A percentile compares a stretch with the other conserved stretches of the same genome.
Conservation (phyloP, 2,329 filamentous ascomycete genomes). For the Sphaceloma murrayae region DNA sequence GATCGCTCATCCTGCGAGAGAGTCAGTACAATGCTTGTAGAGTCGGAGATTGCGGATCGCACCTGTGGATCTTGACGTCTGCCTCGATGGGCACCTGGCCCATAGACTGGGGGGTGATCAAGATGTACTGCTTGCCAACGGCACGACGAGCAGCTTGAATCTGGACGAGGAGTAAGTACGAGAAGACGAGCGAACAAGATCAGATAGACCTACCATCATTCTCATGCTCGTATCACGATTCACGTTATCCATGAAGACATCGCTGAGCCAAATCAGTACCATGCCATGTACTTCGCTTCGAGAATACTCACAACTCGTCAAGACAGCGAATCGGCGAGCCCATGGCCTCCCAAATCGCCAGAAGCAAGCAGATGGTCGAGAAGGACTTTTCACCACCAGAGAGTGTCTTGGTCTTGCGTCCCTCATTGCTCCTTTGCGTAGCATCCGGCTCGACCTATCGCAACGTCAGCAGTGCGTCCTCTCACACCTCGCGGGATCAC, state of each 20-base stretch:
- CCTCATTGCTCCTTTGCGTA: constrained; percentile 58
- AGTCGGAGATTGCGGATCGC: constrained; percentile 23
- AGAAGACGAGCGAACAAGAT: constrained; percentile 36
- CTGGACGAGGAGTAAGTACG: constrained; percentile 28
- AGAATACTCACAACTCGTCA: constrained; percentile 60
- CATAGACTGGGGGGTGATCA: constrained; percentile 91
- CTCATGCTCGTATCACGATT: constrained; percentile 88
- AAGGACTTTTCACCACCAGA: constrained; percentile 98
- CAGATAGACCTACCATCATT: constrained; percentile 52
- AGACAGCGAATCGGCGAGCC: constrained; percentile 88
- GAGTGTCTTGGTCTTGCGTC: constrained; percentile 79
- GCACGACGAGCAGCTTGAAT: constrained; percentile 76
- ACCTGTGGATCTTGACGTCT: constrained; percentile 74
- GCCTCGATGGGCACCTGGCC: constrained; percentile 46
- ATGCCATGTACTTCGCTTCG: too few species aligned
- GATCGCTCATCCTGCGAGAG: constrained; percentile 36
- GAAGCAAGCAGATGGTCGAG: constrained; percentile 84
- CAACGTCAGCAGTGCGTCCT: not conserved
- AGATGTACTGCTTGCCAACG: constrained; percentile 85
- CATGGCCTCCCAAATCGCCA: constrained; percentile 97
- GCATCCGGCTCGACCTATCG: constrained; percentile 54
- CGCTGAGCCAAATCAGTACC: constrained; percentile 31
- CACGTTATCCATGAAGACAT: constrained; percentile 98
- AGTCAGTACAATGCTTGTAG: not conserved
- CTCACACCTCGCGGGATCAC: too few species aligned